Evolutionary conservation across 2,329 filamentous ascomycete genomes (phyloP), one percentile per base, ranked within the genome.

Genomic region (Paecilomyces formosus): DNA sequence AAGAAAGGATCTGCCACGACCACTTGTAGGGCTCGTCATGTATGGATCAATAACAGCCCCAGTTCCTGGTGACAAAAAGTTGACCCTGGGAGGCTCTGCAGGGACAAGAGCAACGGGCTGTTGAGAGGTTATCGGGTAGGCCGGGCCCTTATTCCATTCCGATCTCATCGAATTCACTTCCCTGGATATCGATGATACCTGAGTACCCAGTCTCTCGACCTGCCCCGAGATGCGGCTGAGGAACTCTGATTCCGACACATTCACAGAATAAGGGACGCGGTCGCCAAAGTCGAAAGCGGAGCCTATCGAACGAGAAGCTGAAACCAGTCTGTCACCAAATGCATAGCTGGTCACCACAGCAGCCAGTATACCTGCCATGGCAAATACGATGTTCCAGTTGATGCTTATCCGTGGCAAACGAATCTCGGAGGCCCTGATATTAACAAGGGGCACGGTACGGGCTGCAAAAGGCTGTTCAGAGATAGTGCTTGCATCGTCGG

Each of bases 21-120:
- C 74, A 61, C 74, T 79, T 0, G 81, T 81, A 0, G 82, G 79
- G 0, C 89, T 92, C 0, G 85, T 88, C 28, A 82, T 73, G 1
- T 70, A 64, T 0, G 77, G 76, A 64, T 92, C 83, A 62, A 94
- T 75, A 1, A 79, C 65, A 1, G 90, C 89, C 4, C 90, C 90
- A 18, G 85, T 75, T 3, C 85, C 84, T 1, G 74, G 67, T 2
- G 82, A 81, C 65, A 96, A 88, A 75, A 87, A 92, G 76, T 97
- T 96, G 73, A 92, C 77, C 57, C 82, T 81, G 56, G 63, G 62
- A 2, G 52, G 54, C 3, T 60, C 57, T 13, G 59, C 65, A 53
- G 55, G 57, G 24, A 13, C 15, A n/a, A 28, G 50, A 52, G 26
- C 50, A 12, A 51, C 62, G 55, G 54, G 61, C 57, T 60, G 63